These are phyloP conservation scores for Schwanniomyces vanrijiae DNA, from an alignment of 805 yeast genomes.

Conservation along the genomic window DNA sequence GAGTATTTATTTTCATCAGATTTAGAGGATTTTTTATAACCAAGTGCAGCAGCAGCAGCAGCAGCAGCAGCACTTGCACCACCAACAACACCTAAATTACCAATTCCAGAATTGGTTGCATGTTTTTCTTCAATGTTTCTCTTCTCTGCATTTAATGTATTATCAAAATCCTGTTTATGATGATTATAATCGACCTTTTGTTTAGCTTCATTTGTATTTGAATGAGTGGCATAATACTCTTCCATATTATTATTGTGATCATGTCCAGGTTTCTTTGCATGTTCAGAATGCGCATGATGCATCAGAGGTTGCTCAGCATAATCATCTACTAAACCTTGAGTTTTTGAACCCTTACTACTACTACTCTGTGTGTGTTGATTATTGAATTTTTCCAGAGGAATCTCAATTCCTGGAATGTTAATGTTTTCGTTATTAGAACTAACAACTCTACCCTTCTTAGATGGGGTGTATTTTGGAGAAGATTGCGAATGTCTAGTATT, in stretches of 20 bases:
- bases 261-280: not conserved
- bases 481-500: not conserved
- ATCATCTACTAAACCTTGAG: not conserved
- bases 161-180: not conserved
- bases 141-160: conserved; percentile 18
- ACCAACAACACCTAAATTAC: conserved; percentile 6
- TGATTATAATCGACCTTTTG: not conserved
- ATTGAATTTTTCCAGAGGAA: not conserved
- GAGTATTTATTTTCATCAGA: not conserved
- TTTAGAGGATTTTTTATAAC: conserved; percentile 2
- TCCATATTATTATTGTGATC: not conserved
- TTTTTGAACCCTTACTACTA: not conserved
- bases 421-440: not conserved
- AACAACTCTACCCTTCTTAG: not conserved
- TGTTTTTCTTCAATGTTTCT: conserved; percentile 28
- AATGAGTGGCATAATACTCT: not conserved
- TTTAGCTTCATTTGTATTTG: not conserved
- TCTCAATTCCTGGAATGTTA: not conserved
- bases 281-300: not conserved
- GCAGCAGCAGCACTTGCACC: conserved; percentile 10
- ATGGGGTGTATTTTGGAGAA: not conserved
- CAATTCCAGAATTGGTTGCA: conserved; percentile 29
- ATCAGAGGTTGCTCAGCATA: not conserved
- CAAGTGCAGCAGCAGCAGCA: conserved; percentile 10
- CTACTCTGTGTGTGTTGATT: not conserved